A percentile compares a stretch with the other conserved stretches of the same genome.
These are phyloP conservation scores for Ganoderma lingzhi DNA, from an alignment of 1,284 basidiomycete genomes.

Conservation along the genomic window DNA sequence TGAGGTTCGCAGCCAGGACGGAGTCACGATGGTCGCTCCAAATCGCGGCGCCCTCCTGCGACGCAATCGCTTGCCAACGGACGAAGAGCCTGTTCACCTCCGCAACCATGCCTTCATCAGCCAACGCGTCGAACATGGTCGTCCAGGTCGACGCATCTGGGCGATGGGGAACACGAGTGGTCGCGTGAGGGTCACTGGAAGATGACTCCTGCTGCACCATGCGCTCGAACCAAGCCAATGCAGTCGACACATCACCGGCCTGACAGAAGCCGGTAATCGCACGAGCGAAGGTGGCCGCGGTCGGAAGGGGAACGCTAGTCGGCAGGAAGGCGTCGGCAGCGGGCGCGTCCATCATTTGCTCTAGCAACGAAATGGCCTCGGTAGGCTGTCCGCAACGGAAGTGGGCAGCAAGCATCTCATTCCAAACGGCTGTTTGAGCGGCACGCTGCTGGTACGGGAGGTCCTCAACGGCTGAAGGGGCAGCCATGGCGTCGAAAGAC, in stretches of 20 bases:
- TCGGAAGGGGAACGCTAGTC: conserved; percentile 62
- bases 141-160: conserved; percentile 62
- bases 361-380: conserved; percentile 74
- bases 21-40: conserved; percentile 42
- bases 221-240: conserved; percentile 76
- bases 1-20: conserved; percentile 51
- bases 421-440: conserved; percentile 66
- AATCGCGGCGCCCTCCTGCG: conserved; percentile 47
- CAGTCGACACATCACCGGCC: conserved; percentile 67
- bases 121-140: conserved; percentile 62
- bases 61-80: conserved; percentile 45
- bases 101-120: conserved; percentile 51
- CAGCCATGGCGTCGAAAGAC: conserved; percentile 21
- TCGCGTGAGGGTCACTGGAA: conserved; percentile 47
- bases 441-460: conserved; percentile 26
- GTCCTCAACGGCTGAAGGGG: not conserved
- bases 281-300: conserved; percentile 67
- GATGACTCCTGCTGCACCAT: conserved; percentile 55
- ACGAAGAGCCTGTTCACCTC: conserved; percentile 65
- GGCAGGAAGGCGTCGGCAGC: conserved; percentile 47
- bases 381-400: conserved; percentile 72
- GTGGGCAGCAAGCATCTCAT: conserved; percentile 79
- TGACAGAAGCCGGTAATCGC: conserved; percentile 76
- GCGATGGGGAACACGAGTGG: conserved; percentile 52
- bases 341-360: conserved; percentile 72